A percentile compares a stretch with the other conserved stretches of the same genome.
Conservation (phyloP, 2,329 filamentous ascomycete genomes). For the Fonsecaea pedrosoi region DNA sequence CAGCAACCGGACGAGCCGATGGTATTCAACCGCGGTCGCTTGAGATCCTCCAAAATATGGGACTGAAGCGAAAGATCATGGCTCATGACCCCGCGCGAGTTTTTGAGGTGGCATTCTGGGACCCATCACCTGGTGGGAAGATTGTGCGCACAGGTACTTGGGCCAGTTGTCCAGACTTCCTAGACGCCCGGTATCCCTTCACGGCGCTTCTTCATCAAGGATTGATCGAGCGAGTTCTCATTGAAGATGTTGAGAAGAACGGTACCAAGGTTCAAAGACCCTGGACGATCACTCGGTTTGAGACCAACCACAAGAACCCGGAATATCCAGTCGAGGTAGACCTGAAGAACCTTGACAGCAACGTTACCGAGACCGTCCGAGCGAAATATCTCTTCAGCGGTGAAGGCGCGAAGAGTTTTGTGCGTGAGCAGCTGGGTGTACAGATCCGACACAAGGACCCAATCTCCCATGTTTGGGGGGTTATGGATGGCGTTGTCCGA, state of each 20-base stretch:
- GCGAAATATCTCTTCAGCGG: conserved; percentile 69
- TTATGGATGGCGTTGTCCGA: conserved; percentile 70
- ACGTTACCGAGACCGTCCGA: conserved; percentile 68
- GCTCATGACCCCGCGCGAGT: conserved; percentile 84
- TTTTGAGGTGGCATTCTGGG: conserved; percentile 73
- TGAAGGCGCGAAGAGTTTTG: conserved; percentile 67
- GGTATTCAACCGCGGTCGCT: conserved; percentile 90
- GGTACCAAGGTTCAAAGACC: conserved; percentile 63
- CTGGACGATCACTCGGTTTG: conserved; percentile 67
- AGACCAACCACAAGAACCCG: conserved; percentile 65
- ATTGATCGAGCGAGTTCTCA: conserved; percentile 67
- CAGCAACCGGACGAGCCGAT: conserved; percentile 83
- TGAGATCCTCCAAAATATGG: conserved; percentile 87
- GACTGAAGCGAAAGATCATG: conserved; percentile 87
- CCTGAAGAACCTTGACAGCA: conserved; percentile 77
- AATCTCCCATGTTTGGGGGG: conserved; percentile 69
- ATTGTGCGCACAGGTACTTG: conserved; percentile 71
- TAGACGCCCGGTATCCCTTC: conserved; percentile 69
- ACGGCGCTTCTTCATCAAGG: conserved; percentile 69
- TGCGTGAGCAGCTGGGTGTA: conserved; percentile 69
- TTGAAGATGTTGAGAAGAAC: conserved; percentile 66
- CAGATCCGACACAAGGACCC: conserved; percentile 69
- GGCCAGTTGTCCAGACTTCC: conserved; percentile 87
- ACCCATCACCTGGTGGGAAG: conserved; percentile 61
- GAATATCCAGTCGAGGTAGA: conserved; percentile 82